Conservation (phyloP, 805 yeast genomes). For the Ogataea zsoltii region DNA sequence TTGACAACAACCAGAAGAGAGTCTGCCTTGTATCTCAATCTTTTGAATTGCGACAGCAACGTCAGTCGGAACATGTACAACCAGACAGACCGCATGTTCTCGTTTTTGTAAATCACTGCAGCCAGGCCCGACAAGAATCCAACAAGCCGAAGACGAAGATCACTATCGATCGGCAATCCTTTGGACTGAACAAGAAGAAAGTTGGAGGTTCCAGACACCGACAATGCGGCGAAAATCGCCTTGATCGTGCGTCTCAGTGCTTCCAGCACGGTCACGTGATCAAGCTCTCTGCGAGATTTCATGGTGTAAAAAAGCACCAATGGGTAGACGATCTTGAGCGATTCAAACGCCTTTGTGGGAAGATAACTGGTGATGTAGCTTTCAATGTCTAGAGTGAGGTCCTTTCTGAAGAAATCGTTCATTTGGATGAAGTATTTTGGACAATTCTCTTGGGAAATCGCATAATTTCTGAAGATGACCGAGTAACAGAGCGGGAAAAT, state of each 20-base stretch:
- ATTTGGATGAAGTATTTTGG: slow-evolving; percentile 18
- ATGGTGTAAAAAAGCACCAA: slow-evolving; percentile 9
- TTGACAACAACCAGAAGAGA: slow-evolving; percentile 15
- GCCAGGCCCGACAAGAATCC: slow-evolving; percentile 20
- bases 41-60: slow-evolving; percentile 15
- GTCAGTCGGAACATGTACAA: slow-evolving; percentile 23
- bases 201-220: slow-evolving; percentile 9
- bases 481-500: slow-evolving; percentile 25
- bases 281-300: slow-evolving; percentile 6
- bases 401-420: slow-evolving; percentile 8
- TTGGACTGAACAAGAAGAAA: slow-evolving; percentile 4
- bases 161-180: background rate
- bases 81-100: slow-evolving; percentile 21
- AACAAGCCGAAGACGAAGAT: slow-evolving; percentile 10
- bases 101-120: slow-evolving; percentile 13
- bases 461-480: slow-evolving; percentile 15
- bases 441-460: slow-evolving; percentile 14
- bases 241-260: slow-evolving; percentile 10
- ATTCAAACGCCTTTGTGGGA: slow-evolving; percentile 11
- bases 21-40: slow-evolving; percentile 15
- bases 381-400: background rate
- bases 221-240: slow-evolving; percentile 13
- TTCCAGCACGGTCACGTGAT: slow-evolving; percentile 9
- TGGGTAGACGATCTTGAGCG: slow-evolving; percentile 20
- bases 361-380: slow-evolving; percentile 3